Percentiles rank a stretch among this genome's conserved stretches.
These are phyloP conservation scores for Ceratocystis alfenasii DNA, from an alignment of 2,329 filamentous ascomycete species.

Conservation along the genomic window DNA sequence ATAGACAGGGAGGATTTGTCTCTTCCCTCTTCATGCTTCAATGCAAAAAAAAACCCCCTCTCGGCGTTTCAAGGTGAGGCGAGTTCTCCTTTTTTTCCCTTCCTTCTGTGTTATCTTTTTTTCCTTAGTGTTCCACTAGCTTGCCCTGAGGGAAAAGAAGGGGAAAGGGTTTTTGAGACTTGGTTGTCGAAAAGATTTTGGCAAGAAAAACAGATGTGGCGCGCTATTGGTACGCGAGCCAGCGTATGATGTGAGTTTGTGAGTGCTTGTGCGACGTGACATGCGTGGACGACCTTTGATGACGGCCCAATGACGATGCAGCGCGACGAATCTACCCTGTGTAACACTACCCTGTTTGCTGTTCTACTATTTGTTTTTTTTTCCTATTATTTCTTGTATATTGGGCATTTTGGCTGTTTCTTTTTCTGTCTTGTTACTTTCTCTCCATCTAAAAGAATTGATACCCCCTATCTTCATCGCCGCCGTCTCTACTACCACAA, in stretches of 20 bases:
- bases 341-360: not conserved
- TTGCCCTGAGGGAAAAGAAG: not conserved
- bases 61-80: slow-evolving; percentile 1
- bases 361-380: not conserved
- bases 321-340: not conserved
- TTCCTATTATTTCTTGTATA: not conserved
- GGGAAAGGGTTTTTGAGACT: not conserved
- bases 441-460: slow-evolving; percentile 2
- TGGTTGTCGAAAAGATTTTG: not conserved
- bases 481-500: not conserved
- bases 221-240: not conserved
- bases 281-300: slow-evolving; percentile 1
- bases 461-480: not conserved
- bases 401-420: not conserved
- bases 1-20: not conserved
- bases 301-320: slow-evolving; percentile 3
- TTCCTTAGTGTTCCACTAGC: not conserved
- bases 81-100: not conserved
- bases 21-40: not conserved
- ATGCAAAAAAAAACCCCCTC: not conserved
- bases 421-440: not conserved
- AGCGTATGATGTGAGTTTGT: not conserved
- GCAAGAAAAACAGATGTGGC: not conserved
- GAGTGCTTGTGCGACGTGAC: not conserved
- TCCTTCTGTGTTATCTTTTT: not conserved